Percentiles rank a stretch among this genome's conserved stretches.
phyloP scores from a whole-genome alignment of 2,329 filamentous ascomycete genomes.

The Ilyonectria sp. region DNA sequence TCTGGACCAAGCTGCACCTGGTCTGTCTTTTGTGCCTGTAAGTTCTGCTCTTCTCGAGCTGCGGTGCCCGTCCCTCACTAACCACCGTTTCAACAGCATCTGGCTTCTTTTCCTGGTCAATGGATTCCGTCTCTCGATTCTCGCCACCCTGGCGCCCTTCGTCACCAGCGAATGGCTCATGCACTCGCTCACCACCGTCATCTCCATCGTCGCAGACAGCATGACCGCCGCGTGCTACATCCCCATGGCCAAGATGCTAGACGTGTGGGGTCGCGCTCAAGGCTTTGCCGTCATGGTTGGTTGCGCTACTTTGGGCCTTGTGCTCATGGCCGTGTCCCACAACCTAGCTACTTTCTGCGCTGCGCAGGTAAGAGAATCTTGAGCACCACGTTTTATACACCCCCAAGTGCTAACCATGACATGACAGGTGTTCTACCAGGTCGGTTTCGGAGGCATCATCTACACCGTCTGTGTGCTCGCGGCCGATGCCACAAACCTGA shows the following conservation, averaged over 20 bases:
- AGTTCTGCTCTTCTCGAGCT: conserved; percentile 19
- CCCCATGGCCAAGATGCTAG: conserved; percentile 73
- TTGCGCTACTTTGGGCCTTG: conserved; percentile 64
- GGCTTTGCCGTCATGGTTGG: conserved; percentile 69
- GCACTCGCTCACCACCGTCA: conserved; percentile 69
- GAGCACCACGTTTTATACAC: neutral
- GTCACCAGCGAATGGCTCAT: conserved; percentile 65
- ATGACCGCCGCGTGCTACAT: conserved; percentile 74
- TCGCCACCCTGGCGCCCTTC: conserved; percentile 59
- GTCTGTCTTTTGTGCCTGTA: conserved; percentile 52
- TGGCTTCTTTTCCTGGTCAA: conserved; percentile 68
- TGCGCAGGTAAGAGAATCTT: conserved; percentile 56
- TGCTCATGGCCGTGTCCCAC: conserved; percentile 73
- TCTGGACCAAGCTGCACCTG: conserved; percentile 58
- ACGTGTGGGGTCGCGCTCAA: conserved; percentile 75
- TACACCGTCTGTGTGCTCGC: conserved; percentile 77
- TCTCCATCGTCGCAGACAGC: conserved; percentile 67
- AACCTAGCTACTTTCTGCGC: conserved; percentile 63
- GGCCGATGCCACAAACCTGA: conserved; percentile 69
- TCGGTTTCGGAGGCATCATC: conserved; percentile 72
- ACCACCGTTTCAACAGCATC: conserved; percentile 49
- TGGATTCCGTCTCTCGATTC: conserved; percentile 61
- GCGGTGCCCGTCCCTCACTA: neutral
- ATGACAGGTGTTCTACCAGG: conserved; percentile 70
- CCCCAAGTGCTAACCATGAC: neutral